phyloP scores from a whole-genome alignment of 2,329 filamentous ascomycete genomes.

The Bipolaris gigantea region DNA sequence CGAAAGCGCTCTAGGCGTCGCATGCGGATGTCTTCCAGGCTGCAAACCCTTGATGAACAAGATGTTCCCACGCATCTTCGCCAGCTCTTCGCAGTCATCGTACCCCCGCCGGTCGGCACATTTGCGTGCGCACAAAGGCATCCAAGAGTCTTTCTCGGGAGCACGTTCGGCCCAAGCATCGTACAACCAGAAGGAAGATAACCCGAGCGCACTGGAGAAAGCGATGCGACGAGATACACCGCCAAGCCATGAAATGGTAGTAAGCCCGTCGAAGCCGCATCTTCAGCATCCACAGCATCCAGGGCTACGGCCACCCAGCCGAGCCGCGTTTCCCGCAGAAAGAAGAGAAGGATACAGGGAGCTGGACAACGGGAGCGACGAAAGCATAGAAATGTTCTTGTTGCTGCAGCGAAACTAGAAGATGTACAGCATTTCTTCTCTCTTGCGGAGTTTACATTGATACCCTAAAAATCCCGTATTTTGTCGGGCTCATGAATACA shows the following conservation, averaged over 20 bases:
- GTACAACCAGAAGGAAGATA: slow-evolving; percentile 1
- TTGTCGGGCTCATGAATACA: neutral
- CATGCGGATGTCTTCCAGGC: slow-evolving; percentile 38
- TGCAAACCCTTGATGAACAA: slow-evolving; percentile 37
- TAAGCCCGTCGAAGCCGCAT: neutral
- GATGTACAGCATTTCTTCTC: neutral
- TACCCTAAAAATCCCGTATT: neutral
- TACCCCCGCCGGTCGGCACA: slow-evolving; percentile 8
- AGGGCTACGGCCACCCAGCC: slow-evolving; percentile 5
- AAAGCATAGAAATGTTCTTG: slow-evolving; percentile 11
- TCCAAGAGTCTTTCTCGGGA: neutral
- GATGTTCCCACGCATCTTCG: slow-evolving; percentile 33
- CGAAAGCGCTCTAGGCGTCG: slow-evolving; percentile 35
- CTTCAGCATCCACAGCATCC: slow-evolving; percentile 1
- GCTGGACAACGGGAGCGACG: slow-evolving; percentile 4
- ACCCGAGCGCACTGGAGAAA: neutral
- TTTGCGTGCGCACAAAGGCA: slow-evolving; percentile 1
- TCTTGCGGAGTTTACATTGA: neutral
- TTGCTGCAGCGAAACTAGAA: slow-evolving; percentile 6
- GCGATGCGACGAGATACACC: neutral
- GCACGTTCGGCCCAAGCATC: neutral
- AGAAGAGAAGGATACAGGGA: slow-evolving; percentile 6
- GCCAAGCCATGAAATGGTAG: neutral
- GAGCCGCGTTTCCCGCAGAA: slow-evolving; percentile 4
- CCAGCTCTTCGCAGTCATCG: slow-evolving; percentile 10